These are phyloP conservation scores for Catenaria anguillulae DNA, from an alignment of 371 early-diverging fungal species.

Conservation along the genomic window DNA sequence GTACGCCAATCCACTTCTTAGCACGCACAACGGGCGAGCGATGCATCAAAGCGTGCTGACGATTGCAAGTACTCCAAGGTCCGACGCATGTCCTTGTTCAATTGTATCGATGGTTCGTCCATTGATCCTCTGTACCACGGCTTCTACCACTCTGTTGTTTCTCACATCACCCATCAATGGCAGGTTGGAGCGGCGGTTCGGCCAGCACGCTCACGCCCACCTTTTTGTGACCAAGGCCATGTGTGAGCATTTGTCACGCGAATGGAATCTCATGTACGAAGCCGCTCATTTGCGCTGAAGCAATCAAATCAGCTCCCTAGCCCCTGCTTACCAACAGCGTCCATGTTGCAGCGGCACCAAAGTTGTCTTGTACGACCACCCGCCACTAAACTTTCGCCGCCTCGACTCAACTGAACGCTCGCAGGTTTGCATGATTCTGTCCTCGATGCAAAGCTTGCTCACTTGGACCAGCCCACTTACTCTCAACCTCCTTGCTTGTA, in stretches of 20 bases:
- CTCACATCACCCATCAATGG: no score
- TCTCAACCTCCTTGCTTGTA: background rate
- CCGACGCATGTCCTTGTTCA: no score
- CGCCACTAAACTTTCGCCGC: conserved; percentile 48
- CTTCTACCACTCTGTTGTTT: no score
- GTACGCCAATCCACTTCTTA: conserved; percentile 38
- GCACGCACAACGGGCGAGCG: no score
- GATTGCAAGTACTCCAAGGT: no score
- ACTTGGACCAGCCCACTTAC: no score
- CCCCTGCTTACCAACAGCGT: no score
- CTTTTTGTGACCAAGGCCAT: conserved; percentile 78
- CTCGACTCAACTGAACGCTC: conserved; percentile 30
- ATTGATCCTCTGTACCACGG: no score
- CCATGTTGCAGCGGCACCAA: conserved; percentile 41
- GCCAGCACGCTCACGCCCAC: conserved; percentile 57
- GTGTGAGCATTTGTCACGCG: conserved; percentile 42
- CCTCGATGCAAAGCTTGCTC: no score
- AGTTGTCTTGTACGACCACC: conserved; percentile 53
- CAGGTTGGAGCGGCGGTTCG: conserved; percentile 58
- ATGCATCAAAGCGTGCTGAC: no score
- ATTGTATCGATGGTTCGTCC: conserved; percentile 37
- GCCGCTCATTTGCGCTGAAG: background rate
- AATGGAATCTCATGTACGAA: conserved; percentile 25
- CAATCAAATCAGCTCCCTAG: no score
- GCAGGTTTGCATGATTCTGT: background rate